Base-by-base conservation (phyloP, 257 asterid species). In the Sherardia arvensis region DNA sequence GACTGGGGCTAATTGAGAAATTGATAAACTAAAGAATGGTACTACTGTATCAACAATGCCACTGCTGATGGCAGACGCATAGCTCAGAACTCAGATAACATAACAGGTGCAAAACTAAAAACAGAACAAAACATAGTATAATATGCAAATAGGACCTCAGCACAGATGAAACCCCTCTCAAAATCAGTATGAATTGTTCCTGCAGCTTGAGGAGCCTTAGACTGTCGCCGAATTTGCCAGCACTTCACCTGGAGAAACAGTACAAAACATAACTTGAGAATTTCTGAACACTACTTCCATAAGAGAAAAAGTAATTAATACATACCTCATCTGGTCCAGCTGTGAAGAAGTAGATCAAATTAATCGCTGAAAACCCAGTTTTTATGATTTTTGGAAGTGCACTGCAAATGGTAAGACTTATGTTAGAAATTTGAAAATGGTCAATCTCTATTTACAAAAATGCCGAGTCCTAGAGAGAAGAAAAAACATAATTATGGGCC, bases 261-360 rank as follows among this genome's bases (percentile, higher is more conserved):
- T 18, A 38, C 22, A n/a, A 17, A 1, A n/a, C 7, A 57, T 43
- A 30, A 34, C 49, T 26, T 14, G 1, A 14, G 32, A 12, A 53
- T 54, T 22, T 45, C 27, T 62, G 14, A 21, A 10, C 33, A 47
- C 61, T 36, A 20, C 60, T 28, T 32, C 48, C 34, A 28, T 2
- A 55, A 55, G 15, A 55, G 23, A 58, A 17, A 64, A 4, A 12
- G 12, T 11, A 18, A 68, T 25, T 22, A 29, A 7, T 45, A 18
- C 45, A 43, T 89, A 93, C 99, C 99, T 93, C 99, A 76, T 93
- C 99, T 45, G 99, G 96, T 69, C 99, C 99, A 49, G 99, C 99
- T 51, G 99, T 93, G 94, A 93, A 93, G 56, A 93, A 93, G 79
- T 93, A 93, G 34, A 93, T 90, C 65, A 93, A 95, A 81, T 93